Conservation (phyloP, 768 basidiomycete species). For the Atractiella rhizophila region DNA sequence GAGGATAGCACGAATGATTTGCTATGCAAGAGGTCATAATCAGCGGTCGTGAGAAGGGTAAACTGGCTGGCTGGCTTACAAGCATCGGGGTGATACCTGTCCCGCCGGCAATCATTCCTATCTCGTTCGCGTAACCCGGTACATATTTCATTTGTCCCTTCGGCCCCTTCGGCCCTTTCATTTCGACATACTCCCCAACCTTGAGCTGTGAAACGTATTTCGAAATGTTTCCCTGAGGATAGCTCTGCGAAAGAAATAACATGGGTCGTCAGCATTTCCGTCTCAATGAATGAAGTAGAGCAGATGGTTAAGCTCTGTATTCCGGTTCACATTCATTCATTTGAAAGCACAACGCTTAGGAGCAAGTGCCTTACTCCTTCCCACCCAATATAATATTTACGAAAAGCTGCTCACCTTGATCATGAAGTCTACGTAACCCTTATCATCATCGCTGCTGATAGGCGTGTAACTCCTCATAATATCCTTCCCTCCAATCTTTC, state of each 20-base stretch:
- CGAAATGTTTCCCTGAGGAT: slow-evolving; percentile 94
- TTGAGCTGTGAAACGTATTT: slow-evolving; percentile 54
- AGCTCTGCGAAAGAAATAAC: slow-evolving; percentile 34
- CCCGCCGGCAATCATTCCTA: slow-evolving; percentile 95
- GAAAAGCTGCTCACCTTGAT: slow-evolving; percentile 44
- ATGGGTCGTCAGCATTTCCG: background rate
- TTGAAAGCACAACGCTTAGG: no score
- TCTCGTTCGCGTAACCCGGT: slow-evolving; percentile 41
- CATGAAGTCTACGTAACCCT: slow-evolving; percentile 77
- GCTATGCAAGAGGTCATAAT: slow-evolving; percentile 19
- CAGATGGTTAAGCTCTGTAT: background rate
- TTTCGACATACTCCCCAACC: slow-evolving; percentile 58
- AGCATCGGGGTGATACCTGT: slow-evolving; percentile 99
- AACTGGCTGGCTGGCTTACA: slow-evolving; percentile 6
- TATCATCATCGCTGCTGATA: slow-evolving; percentile 70
- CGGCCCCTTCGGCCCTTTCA: slow-evolving; percentile 91
- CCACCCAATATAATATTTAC: no score
- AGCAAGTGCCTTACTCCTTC: no score
- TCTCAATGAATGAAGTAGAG: background rate
- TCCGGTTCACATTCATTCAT: no score
- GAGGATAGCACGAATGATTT: slow-evolving; percentile 81
- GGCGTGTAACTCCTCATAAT: slow-evolving; percentile 85
- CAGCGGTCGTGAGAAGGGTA: background rate
- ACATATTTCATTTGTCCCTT: slow-evolving; percentile 43
- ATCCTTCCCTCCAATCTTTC: slow-evolving; percentile 73